Percentiles rank a stretch among this genome's conserved stretches.
Evolutionary conservation across 2,329 filamentous ascomycete species (phyloP).

Genomic region (Eurotiales sp.): DNA sequence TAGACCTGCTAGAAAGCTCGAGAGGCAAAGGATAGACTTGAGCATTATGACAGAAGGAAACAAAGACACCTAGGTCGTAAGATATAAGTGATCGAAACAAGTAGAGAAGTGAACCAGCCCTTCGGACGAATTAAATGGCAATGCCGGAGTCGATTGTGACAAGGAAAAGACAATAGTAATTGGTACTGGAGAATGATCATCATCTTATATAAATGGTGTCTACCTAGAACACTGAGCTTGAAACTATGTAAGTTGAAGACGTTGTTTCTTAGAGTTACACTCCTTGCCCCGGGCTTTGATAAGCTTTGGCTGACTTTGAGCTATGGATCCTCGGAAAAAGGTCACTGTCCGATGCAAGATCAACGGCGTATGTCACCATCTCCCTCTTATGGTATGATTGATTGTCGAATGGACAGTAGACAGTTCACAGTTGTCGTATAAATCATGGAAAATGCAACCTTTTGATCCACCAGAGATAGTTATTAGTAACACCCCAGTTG

Average conservation of each 20-base stretch:
- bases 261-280: background rate
- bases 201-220: background rate
- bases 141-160: no score
- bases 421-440: background rate
- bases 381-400: no score
- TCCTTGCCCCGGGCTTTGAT: no score
- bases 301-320: no score
- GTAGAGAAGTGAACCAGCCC: background rate
- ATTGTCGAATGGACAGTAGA: no score
- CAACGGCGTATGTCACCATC: no score
- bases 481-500: background rate
- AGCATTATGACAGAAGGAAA: background rate
- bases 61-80: no score
- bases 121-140: no score
- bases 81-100: no score
- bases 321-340: no score
- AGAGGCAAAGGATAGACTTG: background rate
- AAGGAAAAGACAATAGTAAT: no score
- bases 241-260: background rate
- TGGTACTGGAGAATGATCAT: no score
- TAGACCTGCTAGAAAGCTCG: conserved; percentile 16
- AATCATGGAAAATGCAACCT: background rate
- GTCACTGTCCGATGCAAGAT: background rate
- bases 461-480: background rate
- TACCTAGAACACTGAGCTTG: background rate